A percentile compares a stretch with the other conserved stretches of the same genome.
Evolutionary conservation across 148 eudicot species (phyloP).

Genomic region (Fallopia convolvulus): DNA sequence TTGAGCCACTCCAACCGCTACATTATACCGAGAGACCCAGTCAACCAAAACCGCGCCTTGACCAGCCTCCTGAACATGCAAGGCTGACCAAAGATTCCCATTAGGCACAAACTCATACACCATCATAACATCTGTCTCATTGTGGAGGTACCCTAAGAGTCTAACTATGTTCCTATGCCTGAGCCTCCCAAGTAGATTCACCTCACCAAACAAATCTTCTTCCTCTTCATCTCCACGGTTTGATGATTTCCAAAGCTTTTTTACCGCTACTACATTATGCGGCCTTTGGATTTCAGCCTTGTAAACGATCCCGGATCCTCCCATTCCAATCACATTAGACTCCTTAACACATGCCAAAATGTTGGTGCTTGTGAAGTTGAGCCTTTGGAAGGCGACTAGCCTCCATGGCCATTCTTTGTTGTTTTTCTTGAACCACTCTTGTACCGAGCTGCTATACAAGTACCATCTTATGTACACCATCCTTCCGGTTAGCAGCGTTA

Average conservation of each 20-base stretch:
- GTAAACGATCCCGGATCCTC: slow-evolving; percentile 38
- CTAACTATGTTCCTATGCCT: slow-evolving; percentile 44
- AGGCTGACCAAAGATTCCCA: slow-evolving; percentile 33
- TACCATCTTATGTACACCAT: slow-evolving; percentile 55
- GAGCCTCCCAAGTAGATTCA: slow-evolving; percentile 34
- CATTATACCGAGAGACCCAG: slow-evolving; percentile 43
- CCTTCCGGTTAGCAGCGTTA: slow-evolving; percentile 32
- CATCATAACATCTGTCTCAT: slow-evolving; percentile 37
- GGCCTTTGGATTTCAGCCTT: slow-evolving; percentile 39
- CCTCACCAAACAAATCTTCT: slow-evolving; percentile 27
- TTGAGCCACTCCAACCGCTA: slow-evolving; percentile 40
- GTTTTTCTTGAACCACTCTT: slow-evolving; percentile 44
- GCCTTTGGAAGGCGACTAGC: slow-evolving; percentile 78
- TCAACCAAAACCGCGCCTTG: slow-evolving; percentile 28
- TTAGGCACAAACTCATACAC: slow-evolving; percentile 36
- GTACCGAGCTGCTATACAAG: slow-evolving; percentile 44
- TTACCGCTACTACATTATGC: slow-evolving; percentile 31
- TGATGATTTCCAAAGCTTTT: slow-evolving; percentile 35
- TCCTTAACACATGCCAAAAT: slow-evolving; percentile 42
- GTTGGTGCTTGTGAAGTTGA: slow-evolving; percentile 59
- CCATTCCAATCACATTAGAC: slow-evolving; percentile 39
- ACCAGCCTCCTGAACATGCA: slow-evolving; percentile 25
- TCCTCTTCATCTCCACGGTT: slow-evolving; percentile 16
- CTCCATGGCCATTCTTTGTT: slow-evolving; percentile 87
- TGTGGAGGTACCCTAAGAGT: slow-evolving; percentile 35